Conservation (phyloP, 192 early-diverging fungal genomes). For the Borealophlyctis nickersoniae region DNA sequence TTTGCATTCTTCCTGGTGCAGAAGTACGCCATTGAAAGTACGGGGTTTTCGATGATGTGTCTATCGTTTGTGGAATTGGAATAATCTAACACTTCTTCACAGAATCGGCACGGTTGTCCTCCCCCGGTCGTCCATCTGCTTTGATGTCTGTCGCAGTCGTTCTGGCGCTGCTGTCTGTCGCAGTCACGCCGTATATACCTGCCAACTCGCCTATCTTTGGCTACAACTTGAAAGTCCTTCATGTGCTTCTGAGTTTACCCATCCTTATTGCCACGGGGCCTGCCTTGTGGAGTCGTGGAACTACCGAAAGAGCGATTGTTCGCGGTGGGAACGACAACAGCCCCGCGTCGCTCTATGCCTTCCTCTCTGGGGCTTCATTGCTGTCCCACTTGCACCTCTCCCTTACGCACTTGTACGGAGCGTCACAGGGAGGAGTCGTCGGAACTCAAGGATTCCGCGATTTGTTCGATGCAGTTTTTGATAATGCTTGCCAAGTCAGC, state of each 20-base stretch:
- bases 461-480: background rate
- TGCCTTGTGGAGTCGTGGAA: constrained; percentile 6
- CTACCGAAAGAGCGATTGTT: background rate
- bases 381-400: too few relatives aligned
- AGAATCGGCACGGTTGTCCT: background rate
- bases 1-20: constrained; percentile 30
- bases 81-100: background rate
- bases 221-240: constrained; percentile 20
- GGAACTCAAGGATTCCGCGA: background rate
- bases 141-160: background rate
- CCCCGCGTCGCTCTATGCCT: too few relatives aligned
- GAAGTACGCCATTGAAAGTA: constrained; percentile 13
- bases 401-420: too few relatives aligned
- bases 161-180: too few relatives aligned
- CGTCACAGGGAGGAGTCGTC: too few relatives aligned
- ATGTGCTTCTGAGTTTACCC: constrained; percentile 16
- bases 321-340: background rate
- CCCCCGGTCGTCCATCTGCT: background rate
- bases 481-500: constrained; percentile 20
- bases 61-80: too few relatives aligned
- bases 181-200: constrained; percentile 21
- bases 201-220: constrained; percentile 16
- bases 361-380: too few relatives aligned
- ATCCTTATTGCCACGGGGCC: constrained; percentile 20
- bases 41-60: constrained; percentile 3